Base-by-base conservation (phyloP, 208 protist species). In the Leishmania aethiopica region DNA sequence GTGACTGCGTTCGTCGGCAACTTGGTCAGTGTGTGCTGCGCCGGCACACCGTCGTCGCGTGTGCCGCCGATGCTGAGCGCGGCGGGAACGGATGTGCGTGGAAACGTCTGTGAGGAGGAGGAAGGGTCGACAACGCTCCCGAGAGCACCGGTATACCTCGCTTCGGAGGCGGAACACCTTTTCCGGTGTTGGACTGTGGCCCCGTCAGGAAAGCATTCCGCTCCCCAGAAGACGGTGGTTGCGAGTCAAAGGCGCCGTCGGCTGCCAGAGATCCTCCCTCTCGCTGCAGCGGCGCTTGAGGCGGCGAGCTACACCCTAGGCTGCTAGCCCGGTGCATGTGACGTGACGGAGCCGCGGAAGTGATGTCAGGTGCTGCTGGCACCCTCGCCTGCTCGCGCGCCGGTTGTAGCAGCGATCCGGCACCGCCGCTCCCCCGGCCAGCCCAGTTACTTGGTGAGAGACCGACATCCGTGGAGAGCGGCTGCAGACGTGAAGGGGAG, bases 401-500 rank as follows among this genome's bases (percentile, higher is more conserved):
- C 22, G 72, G 17, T 4, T 59, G 72, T 17, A 62, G 49, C 72
- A 64, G 37, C 40, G 22, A 57, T 53, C 7, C 37, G 28, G 35
- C 47, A 28, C 55, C 37, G 35, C 53, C 25, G 53, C 37, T 47
- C 4, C 40, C 55, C 47, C 57, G 51, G 40, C 57, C 11, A 47
- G 15, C 40, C 55, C 75, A 78, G 35, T 35, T 66, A 45, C 55
- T 62, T 47, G 75, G 75, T 15, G 75, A 78, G 35, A 78, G 40
- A n/a, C 19, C 40, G 10, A 67, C 8, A n/a, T 78, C 75, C 15
- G 17, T 67, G 3, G 82, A 81, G 35, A 85, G 77, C 49, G 73
- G 72, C 72, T 82, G 82, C 82, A 85, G 77, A 66, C 81, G 82
- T 32, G 82, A 77, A 5, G 82, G 77, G 2, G 82, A 82, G 2